Evolutionary conservation across 768 basidiomycete genomes (phyloP).

Genomic region (Boletus bicolor): DNA sequence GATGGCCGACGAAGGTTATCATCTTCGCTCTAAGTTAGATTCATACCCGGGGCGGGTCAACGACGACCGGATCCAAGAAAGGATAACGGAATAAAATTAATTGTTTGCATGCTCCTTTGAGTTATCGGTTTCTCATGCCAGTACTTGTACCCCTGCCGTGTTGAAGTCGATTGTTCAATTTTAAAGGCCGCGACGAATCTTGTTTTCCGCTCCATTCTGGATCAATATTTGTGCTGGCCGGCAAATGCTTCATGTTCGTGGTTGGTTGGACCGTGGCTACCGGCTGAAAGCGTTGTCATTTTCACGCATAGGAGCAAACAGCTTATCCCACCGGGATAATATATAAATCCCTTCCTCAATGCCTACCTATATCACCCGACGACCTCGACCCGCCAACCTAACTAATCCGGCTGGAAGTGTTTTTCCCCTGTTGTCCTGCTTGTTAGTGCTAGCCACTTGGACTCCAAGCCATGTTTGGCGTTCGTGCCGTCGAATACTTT

Average conservation of each 20-base stretch:
- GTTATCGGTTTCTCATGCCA: conserved; percentile 25
- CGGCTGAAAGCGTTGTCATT: conserved; percentile 19
- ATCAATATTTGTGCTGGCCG: conserved; percentile 1
- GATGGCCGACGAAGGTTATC: conserved; percentile 27
- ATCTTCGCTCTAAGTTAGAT: conserved; percentile 20
- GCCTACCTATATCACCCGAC: conserved; percentile 15
- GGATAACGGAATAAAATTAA: conserved; percentile 1
- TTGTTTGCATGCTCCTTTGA: conserved; percentile 16
- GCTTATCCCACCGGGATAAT: conserved; percentile 24
- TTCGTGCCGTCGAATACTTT: conserved; percentile 12
- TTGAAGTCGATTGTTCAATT: conserved; percentile 7
- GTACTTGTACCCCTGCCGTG: background rate
- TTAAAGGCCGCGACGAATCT: conserved; percentile 15
- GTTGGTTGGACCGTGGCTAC: conserved; percentile 18
- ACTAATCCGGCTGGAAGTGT: background rate
- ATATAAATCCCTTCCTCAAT: conserved; percentile 25
- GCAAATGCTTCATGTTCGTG: conserved; percentile 11
- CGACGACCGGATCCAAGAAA: conserved; percentile 7
- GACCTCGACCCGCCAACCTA: conserved; percentile 9
- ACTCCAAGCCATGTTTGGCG: conserved; percentile 9
- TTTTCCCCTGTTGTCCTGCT: conserved; percentile 1
- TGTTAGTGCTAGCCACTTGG: background rate
- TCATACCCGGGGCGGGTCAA: conserved; percentile 3
- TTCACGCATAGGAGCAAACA: conserved; percentile 14
- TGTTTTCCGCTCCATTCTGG: conserved; percentile 14